phyloP scores from a whole-genome alignment of 108 stramenopile genomes.

The Nannochloropsis salina region DNA sequence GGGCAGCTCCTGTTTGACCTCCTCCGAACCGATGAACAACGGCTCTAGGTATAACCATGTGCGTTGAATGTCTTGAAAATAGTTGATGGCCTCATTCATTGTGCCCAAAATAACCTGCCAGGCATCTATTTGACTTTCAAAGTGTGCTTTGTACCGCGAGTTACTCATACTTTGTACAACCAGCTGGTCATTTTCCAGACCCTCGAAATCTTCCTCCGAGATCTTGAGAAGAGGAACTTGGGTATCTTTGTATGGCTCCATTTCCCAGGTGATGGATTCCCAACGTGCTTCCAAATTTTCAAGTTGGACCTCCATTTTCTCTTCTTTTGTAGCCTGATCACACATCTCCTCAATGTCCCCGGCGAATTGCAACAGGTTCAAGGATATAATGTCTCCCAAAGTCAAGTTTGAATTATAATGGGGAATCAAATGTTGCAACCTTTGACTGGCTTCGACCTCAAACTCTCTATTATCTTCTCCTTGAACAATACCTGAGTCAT shows the following conservation, averaged over 20 bases:
- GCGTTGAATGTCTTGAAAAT: constrained; percentile 66
- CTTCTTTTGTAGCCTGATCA: constrained; percentile 69
- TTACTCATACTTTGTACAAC: constrained; percentile 68
- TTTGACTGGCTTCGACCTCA: neutral
- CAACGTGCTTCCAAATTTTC: constrained; percentile 60
- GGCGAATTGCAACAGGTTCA: constrained; percentile 64
- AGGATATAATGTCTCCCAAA: constrained; percentile 58
- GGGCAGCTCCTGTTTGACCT: constrained; percentile 70
- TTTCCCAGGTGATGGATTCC: constrained; percentile 58
- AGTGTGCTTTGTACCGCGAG: constrained; percentile 61
- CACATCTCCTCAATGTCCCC: constrained; percentile 71
- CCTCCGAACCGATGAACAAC: constrained; percentile 70
- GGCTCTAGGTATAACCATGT: constrained; percentile 76
- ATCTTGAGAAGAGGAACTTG: constrained; percentile 63
- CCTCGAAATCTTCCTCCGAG: constrained; percentile 68
- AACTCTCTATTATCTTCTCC: neutral
- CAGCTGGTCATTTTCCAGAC: constrained; percentile 68
- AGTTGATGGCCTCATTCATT: constrained; percentile 60
- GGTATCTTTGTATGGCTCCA: constrained; percentile 60
- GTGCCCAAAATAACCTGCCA: constrained; percentile 62
- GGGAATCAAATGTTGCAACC: constrained; percentile 48
- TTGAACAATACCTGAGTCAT: too few relatives aligned
- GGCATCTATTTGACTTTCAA: constrained; percentile 57
- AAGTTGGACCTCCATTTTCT: constrained; percentile 67
- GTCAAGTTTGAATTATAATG: constrained; percentile 59